Percentiles rank a stretch among this genome's conserved stretches.
phyloP scores from a whole-genome alignment of 495 filamentous ascomycete species.

The Aspergillus funiculosus region DNA sequence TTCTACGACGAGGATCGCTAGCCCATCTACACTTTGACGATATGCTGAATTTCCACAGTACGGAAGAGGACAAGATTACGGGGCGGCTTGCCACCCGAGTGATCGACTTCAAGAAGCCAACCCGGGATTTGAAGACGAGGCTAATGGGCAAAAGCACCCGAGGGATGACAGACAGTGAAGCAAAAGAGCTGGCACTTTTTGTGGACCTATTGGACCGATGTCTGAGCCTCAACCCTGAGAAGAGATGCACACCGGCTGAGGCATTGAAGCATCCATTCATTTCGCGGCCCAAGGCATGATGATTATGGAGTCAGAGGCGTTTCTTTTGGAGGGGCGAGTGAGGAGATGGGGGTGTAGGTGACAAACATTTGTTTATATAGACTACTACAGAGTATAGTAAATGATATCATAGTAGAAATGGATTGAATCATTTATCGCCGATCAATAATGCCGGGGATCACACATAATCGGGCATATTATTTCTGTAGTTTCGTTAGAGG shows the following conservation, averaged over 20 bases:
- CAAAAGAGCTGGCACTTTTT: constrained; percentile 74
- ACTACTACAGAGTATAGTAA: neutral
- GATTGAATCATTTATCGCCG: neutral
- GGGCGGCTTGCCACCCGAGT: constrained; percentile 69
- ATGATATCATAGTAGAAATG: constrained; percentile 7
- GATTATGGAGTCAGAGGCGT: too few species aligned
- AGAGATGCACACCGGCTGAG: constrained; percentile 77
- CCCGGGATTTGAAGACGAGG: constrained; percentile 72
- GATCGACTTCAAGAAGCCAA: constrained; percentile 71
- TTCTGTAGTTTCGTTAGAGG: too few species aligned
- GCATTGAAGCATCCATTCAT: constrained; percentile 87
- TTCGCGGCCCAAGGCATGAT: constrained; percentile 25
- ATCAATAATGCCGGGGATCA: neutral
- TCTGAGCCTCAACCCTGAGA: constrained; percentile 86
- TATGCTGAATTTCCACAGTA: constrained; percentile 75
- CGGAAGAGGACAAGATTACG: constrained; percentile 78
- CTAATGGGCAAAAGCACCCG: constrained; percentile 66
- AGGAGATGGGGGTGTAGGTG: neutral
- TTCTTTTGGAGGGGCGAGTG: too few species aligned
- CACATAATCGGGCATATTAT: too few species aligned
- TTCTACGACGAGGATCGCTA: constrained; percentile 73
- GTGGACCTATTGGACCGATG: constrained; percentile 83
- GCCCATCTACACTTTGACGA: constrained; percentile 79
- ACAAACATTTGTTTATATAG: neutral
- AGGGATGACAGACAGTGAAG: constrained; percentile 63